Percentiles rank a stretch among this genome's conserved stretches.
These are phyloP conservation scores for Colletotrichum camelliae DNA, from an alignment of 2,329 filamentous ascomycete genomes.

Conservation along the genomic window DNA sequence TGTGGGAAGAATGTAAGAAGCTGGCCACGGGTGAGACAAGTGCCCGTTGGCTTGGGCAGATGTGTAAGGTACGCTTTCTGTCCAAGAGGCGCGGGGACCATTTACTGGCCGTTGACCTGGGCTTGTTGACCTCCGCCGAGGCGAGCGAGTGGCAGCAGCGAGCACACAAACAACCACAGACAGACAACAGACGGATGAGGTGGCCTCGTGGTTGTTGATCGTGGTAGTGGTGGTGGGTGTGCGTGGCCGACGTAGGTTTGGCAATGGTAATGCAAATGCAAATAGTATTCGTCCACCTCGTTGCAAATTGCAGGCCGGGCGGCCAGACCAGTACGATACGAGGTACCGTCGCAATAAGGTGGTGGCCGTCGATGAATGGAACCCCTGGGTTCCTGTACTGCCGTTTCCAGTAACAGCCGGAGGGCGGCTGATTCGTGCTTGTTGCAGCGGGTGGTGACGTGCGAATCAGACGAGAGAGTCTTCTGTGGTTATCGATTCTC, in stretches of 20 bases:
- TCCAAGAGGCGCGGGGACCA: background rate
- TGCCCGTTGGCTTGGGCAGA: slow-evolving; percentile 12
- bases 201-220: background rate
- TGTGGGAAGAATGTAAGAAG: slow-evolving; percentile 11
- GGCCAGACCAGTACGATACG: background rate
- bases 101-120: background rate
- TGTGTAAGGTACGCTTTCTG: background rate
- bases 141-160: background rate
- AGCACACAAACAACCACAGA: background rate
- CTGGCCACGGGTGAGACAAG: slow-evolving; percentile 4
- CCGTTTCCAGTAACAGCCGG: background rate
- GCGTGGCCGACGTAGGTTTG: background rate
- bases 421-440: background rate
- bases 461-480: background rate
- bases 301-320: background rate
- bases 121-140: background rate
- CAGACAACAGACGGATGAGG: background rate
- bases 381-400: slow-evolving; percentile 7
- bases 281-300: background rate
- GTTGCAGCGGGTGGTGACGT: background rate
- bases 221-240: background rate
- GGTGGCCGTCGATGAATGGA: background rate
- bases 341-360: background rate
- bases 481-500: background rate
- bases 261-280: background rate